These are phyloP conservation scores for Aureobasidium subglaciale DNA, from an alignment of 2,329 filamentous ascomycete genomes.

Conservation along the genomic window DNA sequence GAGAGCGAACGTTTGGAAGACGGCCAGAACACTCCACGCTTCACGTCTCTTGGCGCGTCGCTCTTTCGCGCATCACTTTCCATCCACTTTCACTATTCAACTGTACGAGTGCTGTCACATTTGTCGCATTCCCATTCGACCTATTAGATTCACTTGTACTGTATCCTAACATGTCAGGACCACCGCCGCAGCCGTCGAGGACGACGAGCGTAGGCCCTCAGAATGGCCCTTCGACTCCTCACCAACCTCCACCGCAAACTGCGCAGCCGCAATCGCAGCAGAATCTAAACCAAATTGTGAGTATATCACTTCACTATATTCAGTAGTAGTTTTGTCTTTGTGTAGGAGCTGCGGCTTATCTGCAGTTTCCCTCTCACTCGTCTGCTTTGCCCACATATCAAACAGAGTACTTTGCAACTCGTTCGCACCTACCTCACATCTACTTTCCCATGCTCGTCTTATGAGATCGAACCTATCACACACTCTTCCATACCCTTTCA, in stretches of 20 bases:
- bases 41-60: conserved; percentile 9
- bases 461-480: too few relatives aligned
- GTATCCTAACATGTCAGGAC: conserved; percentile 28
- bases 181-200: conserved; percentile 29
- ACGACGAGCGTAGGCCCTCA: conserved; percentile 30
- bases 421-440: neutral
- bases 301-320: conserved; percentile 31
- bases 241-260: conserved; percentile 40
- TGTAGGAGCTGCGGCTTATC: neutral
- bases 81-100: neutral
- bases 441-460: neutral
- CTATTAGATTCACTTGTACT: neutral
- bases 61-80: conserved; percentile 1
- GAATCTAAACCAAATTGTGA: conserved; percentile 92
- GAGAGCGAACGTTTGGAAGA: neutral
- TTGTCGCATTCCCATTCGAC: neutral
- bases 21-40: neutral
- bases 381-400: neutral
- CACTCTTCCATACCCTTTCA: too few relatives aligned
- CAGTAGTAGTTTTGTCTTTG: neutral
- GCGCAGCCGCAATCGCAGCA: conserved; percentile 64
- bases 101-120: neutral
- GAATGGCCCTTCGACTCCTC: conserved; percentile 17
- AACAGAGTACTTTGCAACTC: neutral
- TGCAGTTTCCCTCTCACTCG: neutral